phyloP scores from a whole-genome alignment of 140 eudicot species.

The Erigeron philadelphicus region DNA sequence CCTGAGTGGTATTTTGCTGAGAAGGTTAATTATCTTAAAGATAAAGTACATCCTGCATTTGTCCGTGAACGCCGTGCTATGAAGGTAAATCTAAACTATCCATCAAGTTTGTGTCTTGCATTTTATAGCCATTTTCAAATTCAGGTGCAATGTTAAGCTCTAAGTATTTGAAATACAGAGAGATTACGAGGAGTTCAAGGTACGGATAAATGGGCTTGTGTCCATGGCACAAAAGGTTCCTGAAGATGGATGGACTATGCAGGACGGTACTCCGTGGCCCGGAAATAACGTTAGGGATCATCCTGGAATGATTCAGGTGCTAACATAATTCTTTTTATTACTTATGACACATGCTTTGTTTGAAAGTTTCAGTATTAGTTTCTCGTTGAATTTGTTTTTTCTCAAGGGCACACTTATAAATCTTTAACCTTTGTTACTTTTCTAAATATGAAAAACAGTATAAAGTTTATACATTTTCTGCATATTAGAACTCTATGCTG shows the following conservation, averaged over 20 bases:
- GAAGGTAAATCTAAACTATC: conserved; percentile 42
- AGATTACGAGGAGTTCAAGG: conserved; percentile 72
- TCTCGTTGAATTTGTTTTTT: no score
- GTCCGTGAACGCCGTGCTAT: conserved; percentile 73
- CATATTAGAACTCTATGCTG: no score
- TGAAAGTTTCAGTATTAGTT: not conserved
- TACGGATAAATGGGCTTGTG: conserved; percentile 58
- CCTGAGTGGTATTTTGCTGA: conserved; percentile 72
- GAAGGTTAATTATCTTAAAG: conserved; percentile 63
- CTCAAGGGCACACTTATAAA: no score
- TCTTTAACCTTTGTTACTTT: no score
- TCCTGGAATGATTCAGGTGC: conserved; percentile 83
- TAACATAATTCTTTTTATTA: not conserved
- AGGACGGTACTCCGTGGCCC: conserved; percentile 82
- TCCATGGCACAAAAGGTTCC: conserved; percentile 71
- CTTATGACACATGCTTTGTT: not conserved
- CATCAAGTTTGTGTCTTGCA: not conserved
- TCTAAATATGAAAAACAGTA: no score
- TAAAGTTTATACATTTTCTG: no score
- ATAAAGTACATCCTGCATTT: conserved; percentile 68
- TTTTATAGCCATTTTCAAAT: not conserved
- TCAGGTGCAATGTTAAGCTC: not conserved
- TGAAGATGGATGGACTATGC: conserved; percentile 86
- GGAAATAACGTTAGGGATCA: conserved; percentile 78
- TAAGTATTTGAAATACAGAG: conserved; percentile 36